Base-by-base conservation (phyloP, 2,329 filamentous ascomycete genomes). In the Botrytis pseudocinerea region DNA sequence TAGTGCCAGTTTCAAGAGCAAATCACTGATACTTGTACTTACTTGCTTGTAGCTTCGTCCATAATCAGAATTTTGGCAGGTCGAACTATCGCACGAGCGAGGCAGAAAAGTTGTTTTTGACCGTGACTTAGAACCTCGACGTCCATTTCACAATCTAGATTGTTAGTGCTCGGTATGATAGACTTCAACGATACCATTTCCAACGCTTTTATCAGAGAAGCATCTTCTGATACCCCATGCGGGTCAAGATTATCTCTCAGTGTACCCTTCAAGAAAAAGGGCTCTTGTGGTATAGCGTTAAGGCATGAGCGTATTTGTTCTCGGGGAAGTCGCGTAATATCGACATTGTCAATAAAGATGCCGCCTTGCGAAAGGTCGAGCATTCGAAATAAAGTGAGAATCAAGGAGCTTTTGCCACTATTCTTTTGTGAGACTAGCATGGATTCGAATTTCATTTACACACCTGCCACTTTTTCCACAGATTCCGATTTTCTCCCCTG, bases 241-340 rank as follows among this genome's bases (percentile, higher is more conserved):
- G 85, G 84, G 72, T 87, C 85, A 0, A 87, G 80, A 71, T 87
- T 86, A 42, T 78, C 80, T 73, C 85, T 81, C 1, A 81, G 82
- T 61, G 81, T 83, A 8, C 83, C 83, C 16, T n/a, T n/a, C 1
- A 88, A 79, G 78, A 89, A 87, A 4, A 87, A 83, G 0, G 86
- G 79, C 6, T 89, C 87, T 76, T 89, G 87, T 0, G 87, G 85
- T 0, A 89, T 79, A 9, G 85, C 85, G 59, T 87, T 85, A 54
- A 89, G 79, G 0, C 83, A 84, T 59, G 83, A 80, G 14, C 87
- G 85, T 0, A 77, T 73, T 28, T 87, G 83, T 32, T 80, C 18
- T 79, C 20, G 12, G 72, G 78, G 3, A 40, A 64, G 2, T 65
- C 38, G 4, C 73, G 42, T 6, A 74, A 63, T 42, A 40, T 63